These are phyloP conservation scores for Kodamaea sagamina DNA, from an alignment of 805 yeast genomes.

Conservation along the genomic window DNA sequence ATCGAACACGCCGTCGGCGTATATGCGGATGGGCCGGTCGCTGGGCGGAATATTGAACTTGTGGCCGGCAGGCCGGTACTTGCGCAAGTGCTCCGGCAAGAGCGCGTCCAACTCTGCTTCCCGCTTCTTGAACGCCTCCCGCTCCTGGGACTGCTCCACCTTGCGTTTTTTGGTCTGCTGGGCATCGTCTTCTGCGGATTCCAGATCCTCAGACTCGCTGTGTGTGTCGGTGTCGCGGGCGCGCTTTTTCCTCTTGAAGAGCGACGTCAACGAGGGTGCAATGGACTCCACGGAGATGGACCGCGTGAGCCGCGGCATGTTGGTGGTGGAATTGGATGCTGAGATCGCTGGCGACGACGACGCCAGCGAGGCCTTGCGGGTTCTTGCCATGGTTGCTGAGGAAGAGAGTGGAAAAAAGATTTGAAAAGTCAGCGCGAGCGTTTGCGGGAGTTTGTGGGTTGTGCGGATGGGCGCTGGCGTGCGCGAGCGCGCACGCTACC, in stretches of 20 bases:
- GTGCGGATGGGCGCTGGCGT: no score
- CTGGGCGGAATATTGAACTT: conserved; percentile 78
- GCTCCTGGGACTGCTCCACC: conserved; percentile 27
- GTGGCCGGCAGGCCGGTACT: conserved; percentile 79
- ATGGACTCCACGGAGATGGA: conserved; percentile 43
- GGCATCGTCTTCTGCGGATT: conserved; percentile 22
- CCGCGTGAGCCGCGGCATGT: conserved; percentile 23
- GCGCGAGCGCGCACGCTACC: no score
- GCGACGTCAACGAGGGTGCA: conserved; percentile 38
- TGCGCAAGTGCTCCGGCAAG: conserved; percentile 69
- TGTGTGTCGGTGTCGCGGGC: conserved; percentile 14
- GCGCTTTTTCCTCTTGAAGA: conserved; percentile 28
- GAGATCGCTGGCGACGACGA: conserved; percentile 1
- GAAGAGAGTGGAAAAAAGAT: no score
- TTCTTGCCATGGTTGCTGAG: conserved; percentile 4
- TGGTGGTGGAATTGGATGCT: conserved; percentile 2
- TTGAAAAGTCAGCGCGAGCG: no score
- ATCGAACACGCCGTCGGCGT: conserved; percentile 98
- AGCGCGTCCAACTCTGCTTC: conserved; percentile 65
- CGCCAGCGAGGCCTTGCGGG: conserved; percentile 1
- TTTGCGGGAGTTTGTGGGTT: no score
- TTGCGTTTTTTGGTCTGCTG: conserved; percentile 20
- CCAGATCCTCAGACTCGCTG: conserved; percentile 11
- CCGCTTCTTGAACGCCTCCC: conserved; percentile 38
- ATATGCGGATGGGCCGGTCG: conserved; percentile 86